Conservation (phyloP, 179 eudicot species). For the Patellifolia procumbens region DNA sequence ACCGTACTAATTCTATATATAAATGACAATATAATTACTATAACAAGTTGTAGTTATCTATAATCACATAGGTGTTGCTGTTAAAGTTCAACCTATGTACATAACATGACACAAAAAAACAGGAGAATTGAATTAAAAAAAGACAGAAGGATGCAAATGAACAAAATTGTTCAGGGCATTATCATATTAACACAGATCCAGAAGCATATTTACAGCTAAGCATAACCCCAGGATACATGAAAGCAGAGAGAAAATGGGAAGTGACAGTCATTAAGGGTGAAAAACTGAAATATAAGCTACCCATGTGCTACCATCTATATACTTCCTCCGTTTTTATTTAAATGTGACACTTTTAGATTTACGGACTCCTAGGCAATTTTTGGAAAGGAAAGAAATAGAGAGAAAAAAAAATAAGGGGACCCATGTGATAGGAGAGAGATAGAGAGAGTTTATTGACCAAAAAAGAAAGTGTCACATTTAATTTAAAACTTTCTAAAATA, state of each 20-base stretch:
- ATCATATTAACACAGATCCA: slow-evolving; percentile 24
- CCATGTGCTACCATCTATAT: slow-evolving; percentile 13
- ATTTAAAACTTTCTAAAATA: too few relatives aligned
- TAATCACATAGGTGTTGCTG: slow-evolving; percentile 1
- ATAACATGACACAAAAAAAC: slow-evolving; percentile 2
- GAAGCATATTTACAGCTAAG: slow-evolving; percentile 30
- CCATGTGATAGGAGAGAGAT: too few relatives aligned
- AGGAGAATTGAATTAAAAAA: not conserved
- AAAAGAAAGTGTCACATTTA: too few relatives aligned
- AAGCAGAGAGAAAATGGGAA: slow-evolving; percentile 26
- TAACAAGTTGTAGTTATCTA: slow-evolving; percentile 11
- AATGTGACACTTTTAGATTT: too few relatives aligned
- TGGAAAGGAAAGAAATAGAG: too few relatives aligned
- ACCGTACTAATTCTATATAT: not conserved
- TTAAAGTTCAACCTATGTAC: not conserved
- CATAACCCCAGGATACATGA: slow-evolving; percentile 12
- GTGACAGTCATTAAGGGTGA: slow-evolving; percentile 22
- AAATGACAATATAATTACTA: slow-evolving; percentile 1
- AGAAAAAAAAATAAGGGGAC: too few relatives aligned
- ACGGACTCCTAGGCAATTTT: too few relatives aligned
- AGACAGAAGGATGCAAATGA: not conserved
- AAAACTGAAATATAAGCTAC: slow-evolving; percentile 7
- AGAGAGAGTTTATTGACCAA: too few relatives aligned
- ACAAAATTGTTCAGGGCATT: slow-evolving; percentile 7
- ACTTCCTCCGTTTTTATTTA: too few relatives aligned